Base-by-base conservation (phyloP, 2,329 filamentous ascomycete species). In the Rhynchosporium graminicola region DNA sequence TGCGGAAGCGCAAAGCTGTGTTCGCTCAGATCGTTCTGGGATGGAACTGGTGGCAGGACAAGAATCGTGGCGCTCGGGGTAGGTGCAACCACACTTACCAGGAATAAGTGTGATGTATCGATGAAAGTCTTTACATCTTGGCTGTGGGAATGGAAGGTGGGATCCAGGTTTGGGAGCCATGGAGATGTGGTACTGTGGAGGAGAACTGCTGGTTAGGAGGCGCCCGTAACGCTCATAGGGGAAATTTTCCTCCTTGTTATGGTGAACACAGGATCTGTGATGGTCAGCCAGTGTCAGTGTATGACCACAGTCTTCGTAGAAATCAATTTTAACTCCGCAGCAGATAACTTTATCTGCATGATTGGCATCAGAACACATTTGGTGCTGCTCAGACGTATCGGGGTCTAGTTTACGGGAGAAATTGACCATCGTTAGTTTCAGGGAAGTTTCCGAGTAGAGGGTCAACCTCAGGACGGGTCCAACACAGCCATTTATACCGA, bases 271-370 rank as follows among this genome's bases (percentile, higher is more conserved):
- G 12, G 40, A 45, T 4, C 38, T 52, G 29, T 55, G 47, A 36
- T 60, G 58, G 40, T 54, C 28, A 31, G 48, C 10, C 6, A 45
- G 8, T 8, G 50, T 60, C 26, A 59, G 8, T 13, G 50, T 60
- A 33, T 60, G 50, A 12, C 58, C 29, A 33, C 48, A 60, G 7
- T 55, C 40, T n/a, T 60, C 40, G 15, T 46, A 55, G 50, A 60
- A 60, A 13, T 60, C 48, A 9, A 60, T 38, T 46, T 55, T 52
- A 7, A 54, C 38, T 10, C 58, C 58, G 40, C 58, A 60, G 40
- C 58, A 55, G 36, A 45, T 56, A 3, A 45, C 20, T n/a, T 45
- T 6, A 33, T 20, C 52, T 54, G 26, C 9, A 13, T 12, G 2
- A 4, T 28, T 26, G 12, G 33, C 15, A 7, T 28, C 7, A n/a